A percentile compares a stretch with the other conserved stretches of the same genome.
These are phyloP conservation scores for Neofusicoccum cordaticola DNA, from an alignment of 2,329 filamentous ascomycete species.

Conservation along the genomic window DNA sequence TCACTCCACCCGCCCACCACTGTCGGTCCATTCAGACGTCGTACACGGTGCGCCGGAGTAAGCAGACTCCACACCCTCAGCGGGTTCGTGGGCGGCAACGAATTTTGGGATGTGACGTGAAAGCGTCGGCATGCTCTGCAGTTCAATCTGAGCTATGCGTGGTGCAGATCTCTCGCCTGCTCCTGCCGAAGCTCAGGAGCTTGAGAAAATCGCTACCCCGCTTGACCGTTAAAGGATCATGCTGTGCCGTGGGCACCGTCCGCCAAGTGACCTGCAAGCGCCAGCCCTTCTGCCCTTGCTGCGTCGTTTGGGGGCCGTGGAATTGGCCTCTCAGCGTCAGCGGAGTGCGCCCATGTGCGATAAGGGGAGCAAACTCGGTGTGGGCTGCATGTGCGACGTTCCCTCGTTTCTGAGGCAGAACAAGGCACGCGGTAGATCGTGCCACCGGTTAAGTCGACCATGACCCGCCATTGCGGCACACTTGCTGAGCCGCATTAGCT, in stretches of 20 bases:
- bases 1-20: not conserved
- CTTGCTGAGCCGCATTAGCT: not conserved
- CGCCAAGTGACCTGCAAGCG: not conserved
- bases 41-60: not conserved
- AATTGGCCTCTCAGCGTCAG: not conserved
- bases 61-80: not conserved
- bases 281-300: not conserved
- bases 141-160: too few relatives aligned
- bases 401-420: not conserved
- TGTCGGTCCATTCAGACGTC: not conserved
- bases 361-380: not conserved
- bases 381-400: not conserved
- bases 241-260: not conserved
- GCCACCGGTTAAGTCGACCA: not conserved
- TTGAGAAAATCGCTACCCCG: not conserved
- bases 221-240: not conserved
- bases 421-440: not conserved
- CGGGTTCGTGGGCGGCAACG: too few relatives aligned
- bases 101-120: not conserved
- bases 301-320: not conserved
- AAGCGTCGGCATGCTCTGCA: not conserved
- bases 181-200: not conserved
- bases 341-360: too few relatives aligned
- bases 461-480: not conserved
- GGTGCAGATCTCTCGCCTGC: not conserved